Conservation (phyloP, 1,284 basidiomycete genomes). For the Sparassis latifolia region DNA sequence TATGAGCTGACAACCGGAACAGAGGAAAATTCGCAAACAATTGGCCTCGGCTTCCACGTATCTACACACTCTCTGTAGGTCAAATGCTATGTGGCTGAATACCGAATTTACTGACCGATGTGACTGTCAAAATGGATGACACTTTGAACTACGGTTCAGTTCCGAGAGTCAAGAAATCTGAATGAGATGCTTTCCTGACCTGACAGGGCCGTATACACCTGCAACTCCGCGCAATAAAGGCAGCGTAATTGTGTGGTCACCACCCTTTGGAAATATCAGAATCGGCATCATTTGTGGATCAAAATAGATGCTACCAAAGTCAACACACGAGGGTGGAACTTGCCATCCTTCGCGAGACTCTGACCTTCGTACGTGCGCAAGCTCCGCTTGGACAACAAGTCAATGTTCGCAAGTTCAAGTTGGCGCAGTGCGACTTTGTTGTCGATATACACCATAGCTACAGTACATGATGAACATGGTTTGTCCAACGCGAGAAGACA, state of each 20-base stretch:
- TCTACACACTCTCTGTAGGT: conserved; percentile 11
- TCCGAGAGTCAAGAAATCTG: neutral
- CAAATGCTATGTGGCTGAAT: neutral
- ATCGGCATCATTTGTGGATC: neutral
- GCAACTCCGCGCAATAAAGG: conserved; percentile 31
- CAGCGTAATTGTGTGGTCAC: conserved; percentile 36
- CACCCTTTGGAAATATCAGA: conserved; percentile 19
- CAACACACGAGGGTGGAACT: conserved; percentile 31
- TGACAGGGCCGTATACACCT: conserved; percentile 31
- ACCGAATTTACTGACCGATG: conserved; percentile 19
- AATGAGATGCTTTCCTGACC: conserved; percentile 6
- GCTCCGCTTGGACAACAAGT: conserved; percentile 18
- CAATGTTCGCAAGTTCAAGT: conserved; percentile 27
- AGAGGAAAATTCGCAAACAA: conserved; percentile 5
- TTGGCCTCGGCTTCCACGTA: conserved; percentile 25
- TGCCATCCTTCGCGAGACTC: conserved; percentile 28
- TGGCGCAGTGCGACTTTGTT: conserved; percentile 31
- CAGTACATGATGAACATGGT: neutral
- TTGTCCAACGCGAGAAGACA: neutral
- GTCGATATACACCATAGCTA: conserved; percentile 28
- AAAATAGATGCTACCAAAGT: conserved; percentile 20
- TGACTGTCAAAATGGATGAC: conserved; percentile 38
- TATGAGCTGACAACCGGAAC: neutral
- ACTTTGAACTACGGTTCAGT: conserved; percentile 8
- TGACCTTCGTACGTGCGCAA: conserved; percentile 17